These are phyloP conservation scores for Alternaria sp. DNA, from an alignment of 2,329 filamentous ascomycete genomes.

Conservation along the genomic window DNA sequence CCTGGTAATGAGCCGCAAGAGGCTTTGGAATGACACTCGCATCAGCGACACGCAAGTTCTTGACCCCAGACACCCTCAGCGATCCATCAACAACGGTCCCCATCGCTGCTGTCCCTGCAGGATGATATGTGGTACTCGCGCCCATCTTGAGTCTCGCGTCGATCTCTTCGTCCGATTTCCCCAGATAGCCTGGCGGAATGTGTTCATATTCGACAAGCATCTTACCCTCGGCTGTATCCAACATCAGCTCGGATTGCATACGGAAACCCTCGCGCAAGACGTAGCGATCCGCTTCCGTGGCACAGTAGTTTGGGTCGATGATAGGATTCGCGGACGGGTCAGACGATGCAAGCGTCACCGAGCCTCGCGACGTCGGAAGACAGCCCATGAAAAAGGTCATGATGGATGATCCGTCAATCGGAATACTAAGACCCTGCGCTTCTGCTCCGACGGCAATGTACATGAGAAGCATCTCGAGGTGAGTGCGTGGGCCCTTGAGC, in stretches of 20 bases:
- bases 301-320: slow-evolving; percentile 60
- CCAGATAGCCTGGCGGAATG: slow-evolving; percentile 22
- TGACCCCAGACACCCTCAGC: slow-evolving; percentile 58
- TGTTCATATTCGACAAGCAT: slow-evolving; percentile 39
- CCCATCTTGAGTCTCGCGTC: slow-evolving; percentile 55
- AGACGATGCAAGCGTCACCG: slow-evolving; percentile 58
- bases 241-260: slow-evolving; percentile 51
- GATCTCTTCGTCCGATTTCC: slow-evolving; percentile 57
- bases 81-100: slow-evolving; percentile 57
- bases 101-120: slow-evolving; percentile 65
- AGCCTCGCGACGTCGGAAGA: slow-evolving; percentile 51
- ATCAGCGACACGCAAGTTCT: slow-evolving; percentile 56
- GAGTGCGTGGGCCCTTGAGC: neutral
- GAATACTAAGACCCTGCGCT: slow-evolving; percentile 20
- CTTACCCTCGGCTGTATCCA: slow-evolving; percentile 53
- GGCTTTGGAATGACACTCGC: slow-evolving; percentile 35
- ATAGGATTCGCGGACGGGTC: slow-evolving; percentile 56
- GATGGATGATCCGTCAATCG: slow-evolving; percentile 26
- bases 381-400: slow-evolving; percentile 29
- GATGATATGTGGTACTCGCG: slow-evolving; percentile 60
- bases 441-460: slow-evolving; percentile 9
- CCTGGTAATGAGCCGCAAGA: slow-evolving; percentile 32
- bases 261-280: slow-evolving; percentile 56
- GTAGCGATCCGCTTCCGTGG: slow-evolving; percentile 58
- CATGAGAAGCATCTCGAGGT: neutral